Base-by-base conservation (phyloP, 352 stramenopile species). In the Phytophthora lateralis region DNA sequence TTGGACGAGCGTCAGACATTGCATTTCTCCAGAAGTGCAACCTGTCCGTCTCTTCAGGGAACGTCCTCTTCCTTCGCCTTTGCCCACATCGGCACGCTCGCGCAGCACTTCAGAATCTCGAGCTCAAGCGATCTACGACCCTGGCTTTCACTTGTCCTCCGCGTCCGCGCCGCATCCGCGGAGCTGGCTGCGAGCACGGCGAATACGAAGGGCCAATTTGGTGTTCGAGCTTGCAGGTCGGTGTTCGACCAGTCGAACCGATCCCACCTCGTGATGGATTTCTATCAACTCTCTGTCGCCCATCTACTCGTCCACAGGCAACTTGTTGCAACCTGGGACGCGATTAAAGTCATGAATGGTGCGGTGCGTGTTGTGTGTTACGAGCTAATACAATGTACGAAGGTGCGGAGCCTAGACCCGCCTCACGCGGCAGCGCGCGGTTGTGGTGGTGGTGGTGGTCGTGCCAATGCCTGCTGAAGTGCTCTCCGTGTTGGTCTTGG, bases 151-250 rank as follows among this genome's bases (percentile, higher is more conserved):
- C 34, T 8, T 17, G 10, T 39, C 34, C 12, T 39, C 34, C 34
- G 34, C 10, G 4, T 10, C 12, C 12, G 34, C 34, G 11, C 34
- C 10, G 34, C 34, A 9, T 9, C 34, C 47, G 48, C 52, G 15
- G 41, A 56, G 50, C 15, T 63, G 18, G 38, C 38, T 32, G 52
- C 52, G 51, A 60, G 42, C 11, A 49, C 55, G 14, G 45, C 32
- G 44, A 51, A 58, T 8, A 15, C 12, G 39, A 49, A 37, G 29
- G 35, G 50, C 37, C 37, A 34, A 63, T 32, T 35, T 58, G 37
- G 38, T 21, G 34, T 57, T 52, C 57, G 55, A 50, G 7, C 55
- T 55, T 12, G 15, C 7, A n/a, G n/a, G n/a, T 11, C 21, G 21
- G 21, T 24, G 21, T 24, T 24, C 21, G 21, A 24, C 12, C 35